Percentiles rank a stretch among this genome's conserved stretches.
These are phyloP conservation scores for Phlebiopsis gigantea DNA, from an alignment of 768 basidiomycete genomes.

Conservation along the genomic window DNA sequence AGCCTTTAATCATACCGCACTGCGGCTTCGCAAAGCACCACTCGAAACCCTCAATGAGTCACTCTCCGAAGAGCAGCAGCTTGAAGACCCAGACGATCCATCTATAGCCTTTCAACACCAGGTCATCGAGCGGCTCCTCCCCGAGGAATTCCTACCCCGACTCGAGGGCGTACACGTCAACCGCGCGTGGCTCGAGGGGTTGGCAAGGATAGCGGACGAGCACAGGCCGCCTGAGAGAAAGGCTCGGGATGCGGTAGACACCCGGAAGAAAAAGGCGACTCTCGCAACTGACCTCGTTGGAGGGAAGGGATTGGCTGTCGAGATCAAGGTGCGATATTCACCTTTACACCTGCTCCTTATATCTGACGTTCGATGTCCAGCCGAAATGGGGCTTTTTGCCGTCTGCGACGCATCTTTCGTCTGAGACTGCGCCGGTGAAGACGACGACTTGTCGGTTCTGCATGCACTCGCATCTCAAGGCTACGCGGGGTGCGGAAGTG, in stretches of 20 bases:
- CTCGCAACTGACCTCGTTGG: conserved; percentile 81
- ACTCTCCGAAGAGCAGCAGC: conserved; percentile 25
- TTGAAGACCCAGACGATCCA: conserved; percentile 34
- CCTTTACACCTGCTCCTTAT: neutral
- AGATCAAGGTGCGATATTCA: conserved; percentile 72
- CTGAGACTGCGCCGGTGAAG: conserved; percentile 54
- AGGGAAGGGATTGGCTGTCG: conserved; percentile 61
- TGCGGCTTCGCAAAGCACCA: conserved; percentile 69
- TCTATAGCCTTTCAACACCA: conserved; percentile 52
- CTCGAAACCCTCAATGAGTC: conserved; percentile 18
- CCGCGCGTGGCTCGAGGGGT: conserved; percentile 51
- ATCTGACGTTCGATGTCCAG: conserved; percentile 35
- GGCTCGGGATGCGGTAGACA: conserved; percentile 54
- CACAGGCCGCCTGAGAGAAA: conserved; percentile 55
- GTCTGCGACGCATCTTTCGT: conserved; percentile 51
- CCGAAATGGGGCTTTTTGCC: conserved; percentile 98
- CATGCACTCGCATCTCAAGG: conserved; percentile 70
- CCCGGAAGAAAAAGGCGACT: conserved; percentile 47
- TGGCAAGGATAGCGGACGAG: conserved; percentile 42
- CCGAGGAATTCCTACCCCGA: conserved; percentile 50
- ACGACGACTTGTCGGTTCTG: conserved; percentile 80
- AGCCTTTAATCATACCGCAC: conserved; percentile 55
- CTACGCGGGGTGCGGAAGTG: conserved; percentile 30
- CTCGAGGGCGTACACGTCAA: conserved; percentile 44
- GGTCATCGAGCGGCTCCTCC: conserved; percentile 64